phyloP scores from a whole-genome alignment of 1,284 basidiomycete species.

The Microbotryum violaceum region DNA sequence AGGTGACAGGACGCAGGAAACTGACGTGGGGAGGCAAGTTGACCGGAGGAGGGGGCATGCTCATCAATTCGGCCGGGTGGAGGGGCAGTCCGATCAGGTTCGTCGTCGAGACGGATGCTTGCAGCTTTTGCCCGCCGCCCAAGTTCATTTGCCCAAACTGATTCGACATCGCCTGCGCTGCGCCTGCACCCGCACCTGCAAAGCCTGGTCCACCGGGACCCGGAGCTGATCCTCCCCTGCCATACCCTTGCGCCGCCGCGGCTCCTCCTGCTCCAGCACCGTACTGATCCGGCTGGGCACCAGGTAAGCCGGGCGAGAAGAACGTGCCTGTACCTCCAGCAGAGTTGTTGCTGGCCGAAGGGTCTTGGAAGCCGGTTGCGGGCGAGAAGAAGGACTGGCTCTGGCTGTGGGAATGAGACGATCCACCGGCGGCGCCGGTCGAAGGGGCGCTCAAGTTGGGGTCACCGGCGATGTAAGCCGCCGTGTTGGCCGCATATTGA shows the following conservation, averaged over 20 bases:
- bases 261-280: too few relatives aligned
- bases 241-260: neutral
- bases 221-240: neutral
- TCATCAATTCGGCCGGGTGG: slow-evolving; percentile 69
- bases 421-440: neutral
- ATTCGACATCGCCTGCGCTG: slow-evolving; percentile 60
- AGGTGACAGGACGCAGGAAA: slow-evolving; percentile 22
- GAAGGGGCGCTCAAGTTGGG: neutral
- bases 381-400: slow-evolving; percentile 21
- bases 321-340: neutral
- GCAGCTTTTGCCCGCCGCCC: slow-evolving; percentile 9
- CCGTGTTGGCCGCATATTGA: slow-evolving; percentile 27
- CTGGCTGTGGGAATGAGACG: slow-evolving; percentile 24
- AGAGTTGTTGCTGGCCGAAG: neutral
- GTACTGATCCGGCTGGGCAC: neutral
- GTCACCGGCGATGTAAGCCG: slow-evolving; percentile 27
- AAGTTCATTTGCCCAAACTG: slow-evolving; percentile 86
- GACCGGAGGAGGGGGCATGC: slow-evolving; percentile 76
- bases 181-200: slow-evolving; percentile 3
- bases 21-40: slow-evolving; percentile 64
- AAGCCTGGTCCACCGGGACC: neutral
- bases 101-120: slow-evolving; percentile 27
- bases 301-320: slow-evolving; percentile 7
- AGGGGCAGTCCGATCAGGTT: slow-evolving; percentile 85
- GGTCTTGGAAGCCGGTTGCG: neutral